Conservation (phyloP, 2,329 filamentous ascomycete genomes). For the Davidsoniella neocaledoniae region DNA sequence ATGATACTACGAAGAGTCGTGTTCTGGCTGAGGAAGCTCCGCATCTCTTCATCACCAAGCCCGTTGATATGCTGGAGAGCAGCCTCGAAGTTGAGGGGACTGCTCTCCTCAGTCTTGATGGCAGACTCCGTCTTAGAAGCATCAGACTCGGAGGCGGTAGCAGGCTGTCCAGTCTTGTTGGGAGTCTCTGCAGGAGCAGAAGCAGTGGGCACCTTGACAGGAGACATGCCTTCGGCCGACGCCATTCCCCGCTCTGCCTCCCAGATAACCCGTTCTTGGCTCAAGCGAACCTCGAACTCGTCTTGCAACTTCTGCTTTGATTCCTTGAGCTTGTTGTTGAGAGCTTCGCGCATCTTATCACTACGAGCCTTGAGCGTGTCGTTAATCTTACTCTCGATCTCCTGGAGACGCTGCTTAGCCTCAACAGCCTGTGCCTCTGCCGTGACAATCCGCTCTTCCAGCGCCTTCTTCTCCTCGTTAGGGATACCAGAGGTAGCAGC, state of each 20-base stretch:
- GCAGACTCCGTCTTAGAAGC: slow-evolving; percentile 15
- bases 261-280: slow-evolving; percentile 48
- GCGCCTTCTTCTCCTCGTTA: slow-evolving; percentile 40
- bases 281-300: slow-evolving; percentile 32
- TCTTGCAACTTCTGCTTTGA: slow-evolving; percentile 36
- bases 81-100: slow-evolving; percentile 19
- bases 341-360: slow-evolving; percentile 49
- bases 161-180: slow-evolving; percentile 12
- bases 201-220: slow-evolving; percentile 15
- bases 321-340: slow-evolving; percentile 57
- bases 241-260: slow-evolving; percentile 31
- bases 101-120: slow-evolving; percentile 26
- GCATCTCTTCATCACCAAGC: slow-evolving; percentile 34
- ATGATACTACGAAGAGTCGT: slow-evolving; percentile 41
- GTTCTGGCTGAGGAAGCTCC: slow-evolving; percentile 40
- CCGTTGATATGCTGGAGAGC: slow-evolving; percentile 8
- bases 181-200: slow-evolving; percentile 20
- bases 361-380: slow-evolving; percentile 46
- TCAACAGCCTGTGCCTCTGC: slow-evolving; percentile 47
- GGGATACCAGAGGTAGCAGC: slow-evolving; percentile 23
- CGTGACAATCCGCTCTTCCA: slow-evolving; percentile 45
- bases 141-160: slow-evolving; percentile 22
- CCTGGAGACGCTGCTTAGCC: slow-evolving; percentile 44
- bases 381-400: slow-evolving; percentile 46
- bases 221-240: slow-evolving; percentile 13